Percentiles rank a stretch among this genome's conserved stretches.
These are phyloP conservation scores for Fusarium sp. DNA, from an alignment of 2,329 filamentous ascomycete species.

Conservation along the genomic window DNA sequence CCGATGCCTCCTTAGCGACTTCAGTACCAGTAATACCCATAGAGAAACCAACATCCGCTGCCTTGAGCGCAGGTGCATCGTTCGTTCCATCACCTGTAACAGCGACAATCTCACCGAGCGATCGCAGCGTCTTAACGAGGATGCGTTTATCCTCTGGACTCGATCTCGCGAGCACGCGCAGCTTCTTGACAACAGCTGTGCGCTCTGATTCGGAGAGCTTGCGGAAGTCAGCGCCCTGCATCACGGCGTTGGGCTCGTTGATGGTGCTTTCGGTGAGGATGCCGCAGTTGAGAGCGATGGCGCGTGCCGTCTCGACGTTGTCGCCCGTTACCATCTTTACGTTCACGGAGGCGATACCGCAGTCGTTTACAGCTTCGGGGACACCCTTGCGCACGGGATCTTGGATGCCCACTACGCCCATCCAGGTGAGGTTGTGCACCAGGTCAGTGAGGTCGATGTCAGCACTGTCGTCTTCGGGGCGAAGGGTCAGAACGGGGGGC, in stretches of 20 bases:
- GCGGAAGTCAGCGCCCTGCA: conserved; percentile 65
- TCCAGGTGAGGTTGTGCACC: conserved; percentile 51
- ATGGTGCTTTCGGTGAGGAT: conserved; percentile 69
- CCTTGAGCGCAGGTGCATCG: conserved; percentile 72
- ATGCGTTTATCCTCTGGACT: conserved; percentile 76
- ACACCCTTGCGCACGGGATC: conserved; percentile 73
- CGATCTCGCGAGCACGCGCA: conserved; percentile 74
- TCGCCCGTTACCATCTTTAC: conserved; percentile 71
- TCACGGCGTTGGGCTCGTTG: conserved; percentile 52
- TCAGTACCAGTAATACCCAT: conserved; percentile 75
- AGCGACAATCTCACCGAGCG: conserved; percentile 72
- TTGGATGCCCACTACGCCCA: conserved; percentile 69
- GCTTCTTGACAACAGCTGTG: conserved; percentile 65
- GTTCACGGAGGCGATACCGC: conserved; percentile 70
- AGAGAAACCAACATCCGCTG: conserved; percentile 73
- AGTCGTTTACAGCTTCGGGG: conserved; percentile 68
- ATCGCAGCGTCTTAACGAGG: conserved; percentile 70
- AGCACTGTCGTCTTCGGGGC: conserved; percentile 63
- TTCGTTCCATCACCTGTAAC: conserved; percentile 75
- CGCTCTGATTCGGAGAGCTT: conserved; percentile 59
- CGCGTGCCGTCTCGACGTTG: conserved; percentile 55
- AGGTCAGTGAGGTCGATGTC: conserved; percentile 61
- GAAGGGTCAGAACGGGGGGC: conserved; percentile 70
- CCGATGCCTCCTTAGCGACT: conserved; percentile 71
- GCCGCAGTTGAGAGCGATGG: conserved; percentile 55